These are phyloP conservation scores for Acacia concinna DNA, from an alignment of 331 rosid species.

Conservation along the genomic window DNA sequence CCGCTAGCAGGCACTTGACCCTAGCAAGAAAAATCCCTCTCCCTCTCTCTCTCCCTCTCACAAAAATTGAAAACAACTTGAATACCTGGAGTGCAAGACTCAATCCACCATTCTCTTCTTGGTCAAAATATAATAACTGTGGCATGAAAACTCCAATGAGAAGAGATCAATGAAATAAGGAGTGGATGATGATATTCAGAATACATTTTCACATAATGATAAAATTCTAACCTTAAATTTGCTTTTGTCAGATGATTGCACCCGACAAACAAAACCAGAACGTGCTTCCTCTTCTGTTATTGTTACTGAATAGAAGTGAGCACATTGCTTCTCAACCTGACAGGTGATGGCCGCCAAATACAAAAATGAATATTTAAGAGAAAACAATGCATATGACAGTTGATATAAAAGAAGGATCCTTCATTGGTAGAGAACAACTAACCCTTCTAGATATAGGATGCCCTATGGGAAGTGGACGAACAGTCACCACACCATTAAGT, in stretches of 20 bases:
- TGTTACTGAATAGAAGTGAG: constrained; percentile 87
- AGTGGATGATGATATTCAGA: not conserved
- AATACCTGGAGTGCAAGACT: constrained; percentile 94
- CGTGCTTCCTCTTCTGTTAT: constrained; percentile 77
- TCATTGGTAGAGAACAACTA: constrained; percentile 4
- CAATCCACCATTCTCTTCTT: constrained; percentile 79
- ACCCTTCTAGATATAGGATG: constrained; percentile 74
- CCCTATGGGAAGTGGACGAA: constrained; percentile 73
- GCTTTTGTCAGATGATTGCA: constrained; percentile 90
- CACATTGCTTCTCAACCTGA: constrained; percentile 98
- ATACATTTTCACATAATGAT: not conserved
- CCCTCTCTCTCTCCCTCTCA: not conserved
- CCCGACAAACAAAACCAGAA: constrained; percentile 96
- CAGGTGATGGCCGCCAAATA: constrained; percentile 25
- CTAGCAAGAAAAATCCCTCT: not conserved
- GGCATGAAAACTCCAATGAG: constrained; percentile 14
- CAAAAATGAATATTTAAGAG: constrained; percentile 12
- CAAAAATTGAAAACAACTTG: constrained; percentile 17
- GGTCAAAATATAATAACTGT: constrained; percentile 88
- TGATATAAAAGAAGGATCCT: constrained; percentile 10
- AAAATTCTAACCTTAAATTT: constrained; percentile 78
- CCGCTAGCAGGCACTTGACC: constrained; percentile 1
- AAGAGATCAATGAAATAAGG: constrained; percentile 13
- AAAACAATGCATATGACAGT: constrained; percentile 9
- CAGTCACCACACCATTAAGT: constrained; percentile 66